Base-by-base conservation (phyloP, 331 rosid genomes). In the Spiraea crenata region DNA sequence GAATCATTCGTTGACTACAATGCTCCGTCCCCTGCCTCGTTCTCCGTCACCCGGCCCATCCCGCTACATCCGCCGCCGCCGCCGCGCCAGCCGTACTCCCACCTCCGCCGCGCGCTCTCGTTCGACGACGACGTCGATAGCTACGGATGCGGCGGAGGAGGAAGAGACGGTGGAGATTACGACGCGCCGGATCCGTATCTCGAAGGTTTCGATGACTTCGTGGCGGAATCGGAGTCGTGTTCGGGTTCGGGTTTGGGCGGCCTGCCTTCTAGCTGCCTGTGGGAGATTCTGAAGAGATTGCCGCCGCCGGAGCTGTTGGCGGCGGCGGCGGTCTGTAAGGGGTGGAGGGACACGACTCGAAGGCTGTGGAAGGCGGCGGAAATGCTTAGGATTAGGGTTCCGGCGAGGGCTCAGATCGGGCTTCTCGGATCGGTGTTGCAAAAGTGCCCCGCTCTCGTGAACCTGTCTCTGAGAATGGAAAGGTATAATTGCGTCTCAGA, bases 351-450 rank as follows among this genome's bases (percentile, higher is more conserved):
- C 58, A 89, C 89, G 25, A 68, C 92, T 0, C 79, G 73, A 80
- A 88, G 79, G 80, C 37, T 95, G 25, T 95, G 99, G 99, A 85
- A 62, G 71, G 96, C 98, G 47, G 89, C 96, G 72, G 96, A 91
- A 82, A 87, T 78, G 60, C 85, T 95, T 61, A 86, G 78, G 51
- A 86, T 95, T 61, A 82, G 84, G 87, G 91, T 95, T 78, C 99
- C 98, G 12, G 57, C 74, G 11, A 79, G 73, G 35, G 92, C 91
- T 82, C 96, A 77, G 62, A 82, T 95, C 5, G 93, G 96, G 15
- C 84, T 86, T 61, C 93, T 89, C 15, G 93, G 89, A 58, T 89
- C 96, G 61, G 79, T 95, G 81, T 60, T 95, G 81, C 96, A 88
- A 72, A 95, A 91, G 71, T 95, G 98, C 64, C 86, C 90, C 0